A percentile compares a stretch with the other conserved stretches of the same genome.
Conservation (phyloP, 176 grass and related monocot genomes). For the Phyllostachys edulis region DNA sequence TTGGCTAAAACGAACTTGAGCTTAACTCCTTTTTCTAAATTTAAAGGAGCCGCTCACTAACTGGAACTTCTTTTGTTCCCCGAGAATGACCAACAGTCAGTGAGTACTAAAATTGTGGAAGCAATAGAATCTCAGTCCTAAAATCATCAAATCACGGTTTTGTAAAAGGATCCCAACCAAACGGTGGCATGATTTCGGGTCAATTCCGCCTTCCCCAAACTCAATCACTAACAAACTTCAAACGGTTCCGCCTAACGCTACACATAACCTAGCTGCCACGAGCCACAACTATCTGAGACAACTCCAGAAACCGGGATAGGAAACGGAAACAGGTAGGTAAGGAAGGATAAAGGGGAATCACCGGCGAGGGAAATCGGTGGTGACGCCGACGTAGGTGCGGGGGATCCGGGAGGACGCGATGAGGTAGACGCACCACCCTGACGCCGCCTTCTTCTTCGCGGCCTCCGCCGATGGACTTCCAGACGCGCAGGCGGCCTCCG, state of each 20-base stretch:
- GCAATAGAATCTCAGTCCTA: neutral
- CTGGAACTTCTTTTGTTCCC: neutral
- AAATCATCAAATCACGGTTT: neutral
- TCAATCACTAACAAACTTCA: neutral
- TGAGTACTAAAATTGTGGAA: neutral
- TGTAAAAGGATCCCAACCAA: neutral
- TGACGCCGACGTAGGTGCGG: conserved; percentile 83
- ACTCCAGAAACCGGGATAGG: neutral
- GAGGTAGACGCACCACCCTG: conserved; percentile 60
- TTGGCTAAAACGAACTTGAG: neutral
- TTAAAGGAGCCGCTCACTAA: neutral
- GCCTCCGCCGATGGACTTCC: neutral
- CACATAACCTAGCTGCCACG: neutral
- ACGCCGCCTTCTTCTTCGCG: conserved; percentile 15
- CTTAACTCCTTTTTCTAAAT: neutral
- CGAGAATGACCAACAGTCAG: neutral
- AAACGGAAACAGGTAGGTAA: neutral
- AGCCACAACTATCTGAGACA: neutral
- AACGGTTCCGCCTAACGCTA: neutral
- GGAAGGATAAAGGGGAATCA: conserved; percentile 1
- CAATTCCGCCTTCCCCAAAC: neutral
- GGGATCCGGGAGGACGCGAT: conserved; percentile 54
- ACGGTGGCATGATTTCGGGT: neutral
- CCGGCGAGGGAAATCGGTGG: conserved; percentile 82
- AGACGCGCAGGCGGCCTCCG: neutral